Evolutionary conservation across 1,139 yeast genomes (phyloP).

Genomic region (Saccharomyces pastorianus): DNA sequence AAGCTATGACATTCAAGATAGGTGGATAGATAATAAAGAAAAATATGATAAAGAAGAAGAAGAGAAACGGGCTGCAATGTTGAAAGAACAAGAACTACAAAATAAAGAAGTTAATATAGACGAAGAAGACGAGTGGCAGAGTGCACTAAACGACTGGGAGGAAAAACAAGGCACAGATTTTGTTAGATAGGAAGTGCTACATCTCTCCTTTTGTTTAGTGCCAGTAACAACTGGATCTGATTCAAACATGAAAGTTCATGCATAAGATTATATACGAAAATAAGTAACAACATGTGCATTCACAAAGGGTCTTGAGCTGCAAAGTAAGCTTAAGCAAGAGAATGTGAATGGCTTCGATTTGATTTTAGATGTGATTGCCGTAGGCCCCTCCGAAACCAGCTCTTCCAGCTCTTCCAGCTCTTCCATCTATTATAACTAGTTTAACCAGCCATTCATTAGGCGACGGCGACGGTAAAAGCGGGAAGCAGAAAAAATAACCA

Average conservation of each 20-base stretch:
- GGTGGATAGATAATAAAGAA: conserved; percentile 88
- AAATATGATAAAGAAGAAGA: conserved; percentile 61
- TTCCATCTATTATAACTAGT: background rate
- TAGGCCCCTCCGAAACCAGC: background rate
- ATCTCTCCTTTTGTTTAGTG: too few species aligned
- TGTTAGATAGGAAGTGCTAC: conserved; percentile 11
- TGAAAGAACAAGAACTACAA: conserved; percentile 33
- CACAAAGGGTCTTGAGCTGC: background rate
- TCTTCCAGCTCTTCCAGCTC: background rate
- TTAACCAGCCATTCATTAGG: background rate
- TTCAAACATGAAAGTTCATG: too few species aligned
- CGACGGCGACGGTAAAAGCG: conserved; percentile 1
- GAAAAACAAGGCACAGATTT: conserved; percentile 27
- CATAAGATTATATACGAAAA: background rate
- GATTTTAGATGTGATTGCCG: too few species aligned
- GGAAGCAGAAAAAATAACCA: conserved; percentile 1
- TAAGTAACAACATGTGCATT: too few species aligned
- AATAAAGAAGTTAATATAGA: conserved; percentile 44
- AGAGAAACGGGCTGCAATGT: conserved; percentile 34
- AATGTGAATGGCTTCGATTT: too few species aligned
- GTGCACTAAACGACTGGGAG: conserved; percentile 61
- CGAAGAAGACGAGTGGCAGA: conserved; percentile 56
- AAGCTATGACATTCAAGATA: conserved; percentile 71
- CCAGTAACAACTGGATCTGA: too few species aligned
- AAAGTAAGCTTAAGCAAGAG: background rate